These are phyloP conservation scores for Hypoxylon sp. DNA, from an alignment of 2,329 filamentous ascomycete species.

Conservation along the genomic window DNA sequence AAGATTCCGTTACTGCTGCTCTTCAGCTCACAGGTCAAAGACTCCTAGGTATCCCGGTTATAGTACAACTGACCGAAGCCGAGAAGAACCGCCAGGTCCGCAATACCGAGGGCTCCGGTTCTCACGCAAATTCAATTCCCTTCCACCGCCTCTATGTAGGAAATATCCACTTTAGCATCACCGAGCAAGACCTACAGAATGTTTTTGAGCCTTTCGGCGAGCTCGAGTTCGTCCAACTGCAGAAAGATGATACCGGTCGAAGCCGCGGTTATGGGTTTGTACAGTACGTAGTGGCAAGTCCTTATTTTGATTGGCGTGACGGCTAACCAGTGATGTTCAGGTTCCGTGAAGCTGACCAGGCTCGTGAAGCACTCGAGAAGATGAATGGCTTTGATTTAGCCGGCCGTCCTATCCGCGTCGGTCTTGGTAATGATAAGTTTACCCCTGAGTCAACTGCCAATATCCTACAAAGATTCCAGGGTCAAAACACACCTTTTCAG, in stretches of 20 bases:
- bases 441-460: conserved; percentile 96
- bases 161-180: conserved; percentile 99
- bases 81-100: conserved; percentile 99
- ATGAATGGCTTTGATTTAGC: conserved; percentile 99
- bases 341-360: conserved; percentile 89
- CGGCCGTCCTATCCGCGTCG: conserved; percentile 96
- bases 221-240: conserved; percentile 95
- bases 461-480: conserved; percentile 90
- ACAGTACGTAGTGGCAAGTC: conserved; percentile 74
- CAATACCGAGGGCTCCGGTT: conserved; percentile 75
- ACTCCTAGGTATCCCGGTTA: conserved; percentile 97
- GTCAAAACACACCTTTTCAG: conserved; percentile 82
- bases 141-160: conserved; percentile 99
- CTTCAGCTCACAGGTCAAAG: conserved; percentile 99
- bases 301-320: neutral
- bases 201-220: conserved; percentile 98
- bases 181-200: conserved; percentile 92
- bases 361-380: conserved; percentile 94
- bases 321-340: conserved; percentile 63
- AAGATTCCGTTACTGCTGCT: conserved; percentile 92
- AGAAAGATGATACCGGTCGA: conserved; percentile 92
- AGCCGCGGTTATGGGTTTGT: conserved; percentile 98
- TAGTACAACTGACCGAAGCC: conserved; percentile 97
- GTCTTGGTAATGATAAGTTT: conserved; percentile 99
- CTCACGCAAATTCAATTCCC: conserved; percentile 84